Percentiles rank a stretch among this genome's conserved stretches.
phyloP scores from a whole-genome alignment of 2,329 filamentous ascomycete species.

The Trichoderma lentiforme region DNA sequence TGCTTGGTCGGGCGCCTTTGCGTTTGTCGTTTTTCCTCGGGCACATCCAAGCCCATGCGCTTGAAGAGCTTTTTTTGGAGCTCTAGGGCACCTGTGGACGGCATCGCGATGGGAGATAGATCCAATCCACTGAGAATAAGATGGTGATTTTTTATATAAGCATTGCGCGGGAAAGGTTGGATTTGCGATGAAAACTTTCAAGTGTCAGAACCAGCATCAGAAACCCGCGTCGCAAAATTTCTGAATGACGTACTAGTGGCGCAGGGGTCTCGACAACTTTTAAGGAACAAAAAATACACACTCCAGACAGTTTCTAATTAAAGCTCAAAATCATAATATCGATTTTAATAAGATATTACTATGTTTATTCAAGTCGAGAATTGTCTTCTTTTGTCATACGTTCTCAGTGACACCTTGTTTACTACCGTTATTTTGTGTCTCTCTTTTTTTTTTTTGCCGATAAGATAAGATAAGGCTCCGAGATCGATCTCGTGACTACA shows the following conservation, averaged over 20 bases:
- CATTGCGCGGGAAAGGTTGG: not conserved
- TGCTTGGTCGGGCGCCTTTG: constrained; percentile 13
- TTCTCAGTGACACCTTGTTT: not conserved
- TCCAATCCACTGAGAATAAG: not conserved
- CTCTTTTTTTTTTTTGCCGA: not conserved
- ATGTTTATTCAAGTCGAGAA: not conserved
- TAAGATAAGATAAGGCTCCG: not conserved
- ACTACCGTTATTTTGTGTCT: not conserved
- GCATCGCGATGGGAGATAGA: constrained; percentile 19
- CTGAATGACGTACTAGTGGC: constrained; percentile 5
- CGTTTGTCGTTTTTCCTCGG: constrained; percentile 21
- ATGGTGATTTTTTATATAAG: not conserved
- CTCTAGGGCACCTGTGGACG: constrained; percentile 30
- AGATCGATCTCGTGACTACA: not conserved
- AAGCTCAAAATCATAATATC: not conserved
- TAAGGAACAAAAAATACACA: not conserved
- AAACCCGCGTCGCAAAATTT: not conserved
- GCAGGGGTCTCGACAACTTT: not conserved
- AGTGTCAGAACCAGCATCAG: not conserved
- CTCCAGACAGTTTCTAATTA: not conserved
- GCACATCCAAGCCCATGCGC: constrained; percentile 34
- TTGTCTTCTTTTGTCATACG: not conserved
- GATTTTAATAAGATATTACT: not conserved
- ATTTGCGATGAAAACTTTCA: not conserved
- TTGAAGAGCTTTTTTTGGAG: constrained; percentile 39